These are phyloP conservation scores for Allomyces javanicus DNA, from an alignment of 192 early-diverging fungal genomes.

Conservation along the genomic window DNA sequence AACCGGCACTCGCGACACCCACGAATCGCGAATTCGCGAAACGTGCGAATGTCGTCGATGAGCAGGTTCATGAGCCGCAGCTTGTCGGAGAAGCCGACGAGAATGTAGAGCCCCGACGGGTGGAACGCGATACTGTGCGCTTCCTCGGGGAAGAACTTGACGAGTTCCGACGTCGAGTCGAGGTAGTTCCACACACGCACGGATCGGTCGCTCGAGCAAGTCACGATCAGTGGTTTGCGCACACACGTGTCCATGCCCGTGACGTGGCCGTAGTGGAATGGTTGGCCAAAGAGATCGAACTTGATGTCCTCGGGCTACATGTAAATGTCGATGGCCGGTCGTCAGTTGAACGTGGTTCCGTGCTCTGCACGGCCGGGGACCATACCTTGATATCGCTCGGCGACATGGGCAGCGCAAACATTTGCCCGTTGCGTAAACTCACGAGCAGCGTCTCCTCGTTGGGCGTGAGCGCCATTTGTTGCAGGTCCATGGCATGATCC, in stretches of 20 bases:
- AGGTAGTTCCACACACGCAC: slow-evolving; percentile 45
- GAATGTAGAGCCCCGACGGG: slow-evolving; percentile 41
- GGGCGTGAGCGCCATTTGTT: background rate
- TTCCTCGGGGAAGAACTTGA: slow-evolving; percentile 42
- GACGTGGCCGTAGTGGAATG: slow-evolving; percentile 33
- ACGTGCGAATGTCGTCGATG: slow-evolving; percentile 35
- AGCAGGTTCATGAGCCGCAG: slow-evolving; percentile 37
- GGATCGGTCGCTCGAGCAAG: slow-evolving; percentile 29
- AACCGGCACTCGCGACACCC: slow-evolving; percentile 43
- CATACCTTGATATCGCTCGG: slow-evolving; percentile 4
- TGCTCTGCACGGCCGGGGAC: too few relatives aligned
- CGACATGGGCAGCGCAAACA: slow-evolving; percentile 9
- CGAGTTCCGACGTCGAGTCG: slow-evolving; percentile 29
- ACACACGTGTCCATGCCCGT: slow-evolving; percentile 32
- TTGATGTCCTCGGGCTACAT: slow-evolving; percentile 26
- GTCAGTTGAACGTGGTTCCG: too few relatives aligned
- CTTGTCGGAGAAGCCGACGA: slow-evolving; percentile 42
- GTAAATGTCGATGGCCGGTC: background rate
- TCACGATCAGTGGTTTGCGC: slow-evolving; percentile 33
- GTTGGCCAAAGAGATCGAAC: slow-evolving; percentile 30
- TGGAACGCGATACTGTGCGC: slow-evolving; percentile 36
- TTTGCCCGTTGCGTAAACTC: slow-evolving; percentile 19
- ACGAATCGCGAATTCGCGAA: slow-evolving; percentile 34
- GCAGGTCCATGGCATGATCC: slow-evolving; percentile 10
- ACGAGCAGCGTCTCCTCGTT: background rate